A percentile compares a stretch with the other conserved stretches of the same genome.
Conservation (phyloP, 164 flowering plant genomes). For the Chimonanthus praecox region DNA sequence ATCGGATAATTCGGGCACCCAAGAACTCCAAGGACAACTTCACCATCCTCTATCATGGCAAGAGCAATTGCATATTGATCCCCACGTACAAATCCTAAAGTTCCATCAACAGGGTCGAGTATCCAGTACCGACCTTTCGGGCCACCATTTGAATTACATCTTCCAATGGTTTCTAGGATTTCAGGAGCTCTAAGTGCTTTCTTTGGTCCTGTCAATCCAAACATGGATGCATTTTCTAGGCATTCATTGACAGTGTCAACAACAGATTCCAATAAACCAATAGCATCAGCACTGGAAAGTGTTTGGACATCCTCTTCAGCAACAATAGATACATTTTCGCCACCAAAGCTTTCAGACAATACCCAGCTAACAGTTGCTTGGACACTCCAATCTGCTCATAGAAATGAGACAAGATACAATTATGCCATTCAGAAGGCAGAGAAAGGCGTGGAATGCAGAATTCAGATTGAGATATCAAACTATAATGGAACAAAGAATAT, state of each 20-base stretch:
- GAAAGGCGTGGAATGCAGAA: not conserved
- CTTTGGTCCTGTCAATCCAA: conserved; percentile 49
- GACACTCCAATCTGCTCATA: conserved; percentile 75
- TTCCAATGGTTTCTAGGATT: conserved; percentile 67
- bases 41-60: conserved; percentile 79
- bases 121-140: conserved; percentile 70
- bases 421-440: not conserved
- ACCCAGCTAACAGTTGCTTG: conserved; percentile 84
- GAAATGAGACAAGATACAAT: not conserved
- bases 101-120: conserved; percentile 92
- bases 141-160: conserved; percentile 72
- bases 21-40: conserved; percentile 81
- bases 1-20: conserved; percentile 93
- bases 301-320: conserved; percentile 77
- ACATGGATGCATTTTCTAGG: conserved; percentile 51
- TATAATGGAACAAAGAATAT: not conserved
- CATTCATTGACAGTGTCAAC: conserved; percentile 61
- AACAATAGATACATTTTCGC: conserved; percentile 53
- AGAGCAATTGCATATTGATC: conserved; percentile 90
- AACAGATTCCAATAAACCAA: conserved; percentile 43
- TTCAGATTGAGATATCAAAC: not conserved
- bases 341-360: conserved; percentile 58
- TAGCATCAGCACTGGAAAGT: conserved; percentile 41
- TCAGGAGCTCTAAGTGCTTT: conserved; percentile 35
- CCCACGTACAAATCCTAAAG: conserved; percentile 81